Base-by-base conservation (phyloP, 805 yeast species). In the Pichia scutulata region DNA sequence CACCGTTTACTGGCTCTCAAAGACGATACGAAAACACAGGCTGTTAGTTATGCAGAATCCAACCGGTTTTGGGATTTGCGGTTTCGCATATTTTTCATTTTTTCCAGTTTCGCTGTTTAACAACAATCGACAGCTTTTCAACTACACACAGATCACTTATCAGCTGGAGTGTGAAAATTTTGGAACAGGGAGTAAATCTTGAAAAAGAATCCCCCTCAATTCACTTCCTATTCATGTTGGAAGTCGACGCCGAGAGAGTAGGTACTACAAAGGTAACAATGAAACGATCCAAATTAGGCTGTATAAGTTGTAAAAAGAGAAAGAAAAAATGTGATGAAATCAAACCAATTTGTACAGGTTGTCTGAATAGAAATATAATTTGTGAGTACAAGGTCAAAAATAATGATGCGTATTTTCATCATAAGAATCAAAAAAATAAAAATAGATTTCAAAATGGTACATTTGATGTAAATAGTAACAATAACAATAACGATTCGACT, bases 291-390 rank as follows among this genome's bases (percentile, higher is more conserved):
- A 60, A 57, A 43, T 48, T 53, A 4, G 67, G 67, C 2, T 63
- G 67, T 46, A 54, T 63, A 37, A 56, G 60, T 30, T 63, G 67
- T 43, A 48, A 60, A 13, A 55, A 54, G 24, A 47, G 67, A 22
- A 63, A 63, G 57, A 63, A 63, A 57, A 63, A 62, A 52, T 63
- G 67, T 51, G 63, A 63, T 49, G 67, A 63, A 42, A 48, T 53
- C 16, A 55, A 53, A 41, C 66, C 66, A 1, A 57, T 53, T 7
- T 63, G 67, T 48, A 52, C 64, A 10, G 66, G 65, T 2, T 63
- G 67, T 45, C 37, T 58, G 25, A 57, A 55, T 19, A 44, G 61
- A 45, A 56, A 56, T 37, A 26, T 54, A 12, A 52, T 50, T 14
- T 58, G 61, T 36, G 52, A 58, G 50, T 57, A 60, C 47, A 41